Base-by-base conservation (phyloP, 371 early-diverging fungal genomes). In the Mortierella sp. region DNA sequence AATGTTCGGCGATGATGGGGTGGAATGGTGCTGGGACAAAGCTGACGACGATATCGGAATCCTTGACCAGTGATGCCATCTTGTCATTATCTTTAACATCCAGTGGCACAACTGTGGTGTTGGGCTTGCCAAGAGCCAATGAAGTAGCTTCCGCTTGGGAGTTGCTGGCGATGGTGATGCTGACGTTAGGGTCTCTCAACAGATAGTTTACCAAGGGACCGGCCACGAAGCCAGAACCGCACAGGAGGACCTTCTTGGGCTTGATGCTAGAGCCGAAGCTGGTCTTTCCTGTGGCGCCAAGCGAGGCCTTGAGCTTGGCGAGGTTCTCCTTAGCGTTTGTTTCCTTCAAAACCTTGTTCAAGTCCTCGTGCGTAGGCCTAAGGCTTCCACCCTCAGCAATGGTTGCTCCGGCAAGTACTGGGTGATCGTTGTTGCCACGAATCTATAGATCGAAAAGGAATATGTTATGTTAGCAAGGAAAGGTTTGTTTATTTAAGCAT, bases 11-110 rank as follows among this genome's bases (percentile, higher is more conserved):
- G 19, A 98, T 92, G 41, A 89, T 85, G 7, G 95, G 88, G 79
- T 98, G 99, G 67, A 97, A 92, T 41, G 94, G 93, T 64, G 97
- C 97, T n/a, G 99, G 98, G 5, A 98, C 93, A 76, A 98, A 88
- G 76, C 97, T 96, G 69, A 97, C 96, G 24, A 97, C 96, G n/a
- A 97, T 87, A 81, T 97, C 97, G 65, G 94, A 88, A 41, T 89
- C 87, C 53, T 86, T 85, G 36, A 98, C 91, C n/a, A 92, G 86
- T 8, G 74, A 79, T 63, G 90, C 89, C 55, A 98, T 85, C 11
- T 70, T 70, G 41, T 77, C 72, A 28, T 77, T 72, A 63, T 91
- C 78, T 19, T 83, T 77, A 48, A 91, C 89, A 79, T 91, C 89
- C 45, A 92, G 67, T 1, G 77, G 67, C 22, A 86, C 88, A 7